phyloP scores from a whole-genome alignment of 768 basidiomycete species.

The Trametes sanguinea region DNA sequence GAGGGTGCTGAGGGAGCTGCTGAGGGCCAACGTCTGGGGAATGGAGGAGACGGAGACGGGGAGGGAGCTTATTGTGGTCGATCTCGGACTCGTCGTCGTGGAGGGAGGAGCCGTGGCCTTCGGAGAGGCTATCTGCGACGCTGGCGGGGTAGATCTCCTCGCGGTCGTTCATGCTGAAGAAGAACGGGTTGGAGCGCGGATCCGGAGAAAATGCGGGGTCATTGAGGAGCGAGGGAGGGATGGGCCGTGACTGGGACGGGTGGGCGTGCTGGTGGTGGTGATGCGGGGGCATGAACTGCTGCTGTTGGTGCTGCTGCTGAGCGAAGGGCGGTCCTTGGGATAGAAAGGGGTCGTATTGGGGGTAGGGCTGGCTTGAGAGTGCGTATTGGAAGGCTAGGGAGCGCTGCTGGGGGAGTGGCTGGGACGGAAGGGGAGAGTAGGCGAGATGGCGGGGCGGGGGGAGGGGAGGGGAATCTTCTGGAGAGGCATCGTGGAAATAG shows the following conservation, averaged over 20 bases:
- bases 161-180: constrained; percentile 31
- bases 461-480: constrained; percentile 1
- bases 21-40: neutral
- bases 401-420: neutral
- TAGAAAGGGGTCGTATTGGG: constrained; percentile 2
- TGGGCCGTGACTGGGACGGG: constrained; percentile 6
- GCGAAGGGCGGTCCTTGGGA: constrained; percentile 2
- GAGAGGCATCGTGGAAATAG: constrained; percentile 12
- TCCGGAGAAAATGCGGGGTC: constrained; percentile 40
- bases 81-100: constrained; percentile 19
- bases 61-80: constrained; percentile 19
- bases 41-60: constrained; percentile 15
- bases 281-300: constrained; percentile 17
- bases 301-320: neutral
- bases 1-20: neutral
- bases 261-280: constrained; percentile 5
- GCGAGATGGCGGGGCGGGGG: constrained; percentile 2
- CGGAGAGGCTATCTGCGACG: constrained; percentile 18
- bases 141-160: constrained; percentile 30
- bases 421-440: neutral
- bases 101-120: constrained; percentile 15
- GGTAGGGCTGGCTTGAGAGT: neutral
- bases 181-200: constrained; percentile 34
- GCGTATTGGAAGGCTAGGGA: constrained; percentile 2
- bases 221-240: constrained; percentile 20